These are phyloP conservation scores for Nakazawaea wyomingensis DNA, from an alignment of 805 yeast genomes.

Conservation along the genomic window DNA sequence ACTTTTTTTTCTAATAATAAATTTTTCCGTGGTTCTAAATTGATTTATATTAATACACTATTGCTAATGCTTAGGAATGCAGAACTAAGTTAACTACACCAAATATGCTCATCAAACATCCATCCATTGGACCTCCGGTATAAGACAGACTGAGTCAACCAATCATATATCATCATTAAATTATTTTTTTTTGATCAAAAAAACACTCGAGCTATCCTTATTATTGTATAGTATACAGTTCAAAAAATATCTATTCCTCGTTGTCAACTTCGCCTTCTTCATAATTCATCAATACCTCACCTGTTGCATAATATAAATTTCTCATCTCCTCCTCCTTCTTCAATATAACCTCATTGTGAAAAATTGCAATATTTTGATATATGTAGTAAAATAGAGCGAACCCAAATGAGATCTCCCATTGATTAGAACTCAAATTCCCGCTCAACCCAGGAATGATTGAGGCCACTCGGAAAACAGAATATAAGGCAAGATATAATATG, in stretches of 20 bases:
- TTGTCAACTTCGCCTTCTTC: not conserved
- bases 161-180: too few relatives aligned
- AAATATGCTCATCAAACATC: too few relatives aligned
- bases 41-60: too few relatives aligned
- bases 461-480: not conserved
- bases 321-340: conserved; percentile 6
- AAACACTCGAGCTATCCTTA: too few relatives aligned
- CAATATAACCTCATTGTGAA: not conserved
- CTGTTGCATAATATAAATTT: not conserved
- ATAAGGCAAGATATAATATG: not conserved
- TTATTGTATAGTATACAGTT: too few relatives aligned
- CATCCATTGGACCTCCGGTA: too few relatives aligned
- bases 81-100: too few relatives aligned
- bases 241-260: too few relatives aligned
- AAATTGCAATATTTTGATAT: not conserved
- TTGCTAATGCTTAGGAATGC: too few relatives aligned
- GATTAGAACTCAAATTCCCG: not conserved
- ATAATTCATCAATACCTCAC: conserved; percentile 4
- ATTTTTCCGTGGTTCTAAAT: not conserved
- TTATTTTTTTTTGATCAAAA: too few relatives aligned
- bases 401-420: conserved; percentile 5
- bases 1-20: too few relatives aligned
- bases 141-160: too few relatives aligned
- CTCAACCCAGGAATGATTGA: not conserved
- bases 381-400: not conserved